Evolutionary conservation across 2,329 filamentous ascomycete species (phyloP).

Genomic region (Xylaria sp.): DNA sequence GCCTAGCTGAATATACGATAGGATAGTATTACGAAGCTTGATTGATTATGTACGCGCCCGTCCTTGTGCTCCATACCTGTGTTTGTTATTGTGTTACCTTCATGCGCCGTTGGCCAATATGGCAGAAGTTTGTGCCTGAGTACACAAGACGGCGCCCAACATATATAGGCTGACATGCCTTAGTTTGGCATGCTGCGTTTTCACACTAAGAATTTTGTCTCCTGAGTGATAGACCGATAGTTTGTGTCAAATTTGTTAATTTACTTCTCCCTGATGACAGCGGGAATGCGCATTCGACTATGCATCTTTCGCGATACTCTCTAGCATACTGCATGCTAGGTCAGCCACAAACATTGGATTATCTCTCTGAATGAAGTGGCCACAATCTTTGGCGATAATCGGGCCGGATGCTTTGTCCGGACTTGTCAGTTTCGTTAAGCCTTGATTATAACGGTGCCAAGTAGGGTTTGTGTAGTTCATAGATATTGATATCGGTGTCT

Average conservation of each 20-base stretch:
- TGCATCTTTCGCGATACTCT: constrained; percentile 15
- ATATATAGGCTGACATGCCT: constrained; percentile 8
- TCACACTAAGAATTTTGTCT: neutral
- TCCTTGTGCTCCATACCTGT: neutral
- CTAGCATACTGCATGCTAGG: constrained; percentile 38
- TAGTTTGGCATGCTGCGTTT: neutral
- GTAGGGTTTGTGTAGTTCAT: constrained; percentile 63
- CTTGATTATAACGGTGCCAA: constrained; percentile 65
- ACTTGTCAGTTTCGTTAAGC: constrained; percentile 57
- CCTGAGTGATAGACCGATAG: neutral
- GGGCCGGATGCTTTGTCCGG: constrained; percentile 54
- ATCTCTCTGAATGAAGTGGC: constrained; percentile 67
- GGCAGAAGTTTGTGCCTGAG: neutral
- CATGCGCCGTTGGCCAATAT: neutral
- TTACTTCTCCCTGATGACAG: neutral
- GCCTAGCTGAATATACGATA: neutral
- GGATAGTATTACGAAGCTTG: constrained; percentile 3
- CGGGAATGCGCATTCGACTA: constrained; percentile 5
- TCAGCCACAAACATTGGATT: constrained; percentile 58
- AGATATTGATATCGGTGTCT: constrained; percentile 52
- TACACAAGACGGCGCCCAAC: constrained; percentile 12
- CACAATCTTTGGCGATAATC: constrained; percentile 59
- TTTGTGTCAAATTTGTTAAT: constrained; percentile 1
- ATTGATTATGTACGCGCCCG: constrained; percentile 18
- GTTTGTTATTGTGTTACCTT: constrained; percentile 5